Percentiles rank a stretch among this genome's conserved stretches.
These are phyloP conservation scores for Blepharisma japonicum DNA, from an alignment of 73 alveolate species.

Conservation along the genomic window DNA sequence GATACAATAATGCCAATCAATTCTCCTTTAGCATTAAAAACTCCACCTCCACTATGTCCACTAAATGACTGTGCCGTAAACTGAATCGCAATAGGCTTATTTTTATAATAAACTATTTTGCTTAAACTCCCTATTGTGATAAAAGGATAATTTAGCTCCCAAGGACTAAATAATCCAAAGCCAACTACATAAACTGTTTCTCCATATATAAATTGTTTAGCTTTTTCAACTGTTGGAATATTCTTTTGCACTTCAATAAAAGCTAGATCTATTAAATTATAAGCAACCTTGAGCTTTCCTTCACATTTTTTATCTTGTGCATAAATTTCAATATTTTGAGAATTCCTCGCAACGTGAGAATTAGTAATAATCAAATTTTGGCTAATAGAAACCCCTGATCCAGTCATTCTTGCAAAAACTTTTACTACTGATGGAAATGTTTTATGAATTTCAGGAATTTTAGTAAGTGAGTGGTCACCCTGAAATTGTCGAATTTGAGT, in stretches of 20 bases:
- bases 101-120: background rate
- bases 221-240: background rate
- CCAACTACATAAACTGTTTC: constrained; percentile 15
- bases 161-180: background rate
- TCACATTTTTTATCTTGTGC: background rate
- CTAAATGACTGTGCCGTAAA: background rate
- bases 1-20: background rate
- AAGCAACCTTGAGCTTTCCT: background rate
- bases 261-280: constrained; percentile 1
- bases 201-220: background rate
- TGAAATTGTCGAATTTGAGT: too few species aligned
- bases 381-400: constrained; percentile 9
- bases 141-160: background rate
- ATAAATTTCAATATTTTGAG: background rate
- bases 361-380: background rate
- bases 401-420: background rate
- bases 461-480: too few species aligned
- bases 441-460: too few species aligned
- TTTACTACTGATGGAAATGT: background rate
- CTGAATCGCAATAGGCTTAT: background rate
- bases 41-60: constrained; percentile 22
- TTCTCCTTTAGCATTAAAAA: background rate
- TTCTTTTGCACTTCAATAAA: background rate
- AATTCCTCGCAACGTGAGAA: background rate
- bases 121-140: background rate